phyloP scores from a whole-genome alignment of 768 basidiomycete species.

The Aureoboletus auriporus region DNA sequence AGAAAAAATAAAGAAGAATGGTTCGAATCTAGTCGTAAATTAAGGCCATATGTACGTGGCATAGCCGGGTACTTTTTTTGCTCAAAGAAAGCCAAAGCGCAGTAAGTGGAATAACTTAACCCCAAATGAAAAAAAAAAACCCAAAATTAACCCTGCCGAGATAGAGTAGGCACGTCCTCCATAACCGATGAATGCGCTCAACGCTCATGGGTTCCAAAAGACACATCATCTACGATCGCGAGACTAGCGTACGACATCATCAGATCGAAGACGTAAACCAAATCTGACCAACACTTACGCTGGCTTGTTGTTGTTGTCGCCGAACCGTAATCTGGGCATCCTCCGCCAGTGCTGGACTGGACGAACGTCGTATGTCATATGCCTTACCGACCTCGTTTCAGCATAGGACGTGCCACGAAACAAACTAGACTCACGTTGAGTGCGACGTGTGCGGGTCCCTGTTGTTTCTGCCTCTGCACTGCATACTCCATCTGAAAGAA shows the following conservation, averaged over 20 bases:
- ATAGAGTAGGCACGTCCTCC: constrained; percentile 19
- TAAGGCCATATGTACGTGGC: constrained; percentile 15
- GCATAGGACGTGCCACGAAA: constrained; percentile 1
- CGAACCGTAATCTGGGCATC: constrained; percentile 31
- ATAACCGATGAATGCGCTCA: constrained; percentile 16
- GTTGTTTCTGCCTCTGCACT: constrained; percentile 30
- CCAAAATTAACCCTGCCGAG: constrained; percentile 20
- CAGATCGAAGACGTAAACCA: constrained; percentile 2
- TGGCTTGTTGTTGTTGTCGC: constrained; percentile 26
- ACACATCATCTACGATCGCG: constrained; percentile 27
- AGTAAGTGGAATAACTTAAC: constrained; percentile 27
- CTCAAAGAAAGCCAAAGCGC: constrained; percentile 1
- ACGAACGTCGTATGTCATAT: constrained; percentile 28
- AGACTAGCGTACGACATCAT: constrained; percentile 22
- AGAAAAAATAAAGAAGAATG: neutral
- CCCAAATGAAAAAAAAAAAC: constrained; percentile 11
- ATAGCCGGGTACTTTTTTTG: constrained; percentile 20
- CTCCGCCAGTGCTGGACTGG: constrained; percentile 29
- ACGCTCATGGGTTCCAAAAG: constrained; percentile 11
- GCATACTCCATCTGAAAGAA: constrained; percentile 28
- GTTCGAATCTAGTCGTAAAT: constrained; percentile 8
- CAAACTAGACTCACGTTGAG: constrained; percentile 19
- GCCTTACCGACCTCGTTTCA: constrained; percentile 23
- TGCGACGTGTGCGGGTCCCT: constrained; percentile 19
- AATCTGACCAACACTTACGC: constrained; percentile 10